These are phyloP conservation scores for Sclerotiophoma versabilis DNA, from an alignment of 2,329 filamentous ascomycete genomes.

Conservation along the genomic window DNA sequence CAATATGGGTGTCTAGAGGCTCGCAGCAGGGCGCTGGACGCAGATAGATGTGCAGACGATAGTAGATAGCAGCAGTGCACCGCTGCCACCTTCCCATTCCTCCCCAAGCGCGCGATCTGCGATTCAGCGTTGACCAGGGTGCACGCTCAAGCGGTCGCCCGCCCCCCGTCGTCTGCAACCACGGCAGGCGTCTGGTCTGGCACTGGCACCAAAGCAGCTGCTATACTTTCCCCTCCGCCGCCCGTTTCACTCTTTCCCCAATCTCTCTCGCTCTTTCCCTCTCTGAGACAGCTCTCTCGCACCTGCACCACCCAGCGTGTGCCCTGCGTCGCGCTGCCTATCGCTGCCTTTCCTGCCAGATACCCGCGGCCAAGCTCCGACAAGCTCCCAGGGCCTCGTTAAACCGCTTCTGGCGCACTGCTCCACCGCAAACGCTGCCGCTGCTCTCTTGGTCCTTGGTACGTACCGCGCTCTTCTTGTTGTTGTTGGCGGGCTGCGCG, in stretches of 20 bases:
- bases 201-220: constrained; percentile 25
- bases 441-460: constrained; percentile 23
- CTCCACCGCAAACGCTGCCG: constrained; percentile 9
- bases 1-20: constrained; percentile 1
- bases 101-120: constrained; percentile 13
- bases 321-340: constrained; percentile 30
- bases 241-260: constrained; percentile 50
- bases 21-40: background rate
- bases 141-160: constrained; percentile 16
- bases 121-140: constrained; percentile 20
- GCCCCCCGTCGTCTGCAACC: constrained; percentile 20
- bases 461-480: constrained; percentile 27
- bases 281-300: constrained; percentile 49
- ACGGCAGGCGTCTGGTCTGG: constrained; percentile 20
- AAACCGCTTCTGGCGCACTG: constrained; percentile 10
- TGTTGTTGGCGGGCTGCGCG: constrained; percentile 17
- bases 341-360: constrained; percentile 23
- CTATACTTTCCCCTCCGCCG: constrained; percentile 45
- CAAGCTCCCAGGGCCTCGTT: constrained; percentile 23
- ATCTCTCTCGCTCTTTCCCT: constrained; percentile 52
- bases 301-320: constrained; percentile 38
- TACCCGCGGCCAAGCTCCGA: constrained; percentile 31
- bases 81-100: background rate
- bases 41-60: background rate
- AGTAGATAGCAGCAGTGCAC: background rate